Evolutionary conservation across 2,329 filamentous ascomycete species (phyloP), one percentile per base, ranked within the genome.

Genomic region (Penicillium sp.): DNA sequence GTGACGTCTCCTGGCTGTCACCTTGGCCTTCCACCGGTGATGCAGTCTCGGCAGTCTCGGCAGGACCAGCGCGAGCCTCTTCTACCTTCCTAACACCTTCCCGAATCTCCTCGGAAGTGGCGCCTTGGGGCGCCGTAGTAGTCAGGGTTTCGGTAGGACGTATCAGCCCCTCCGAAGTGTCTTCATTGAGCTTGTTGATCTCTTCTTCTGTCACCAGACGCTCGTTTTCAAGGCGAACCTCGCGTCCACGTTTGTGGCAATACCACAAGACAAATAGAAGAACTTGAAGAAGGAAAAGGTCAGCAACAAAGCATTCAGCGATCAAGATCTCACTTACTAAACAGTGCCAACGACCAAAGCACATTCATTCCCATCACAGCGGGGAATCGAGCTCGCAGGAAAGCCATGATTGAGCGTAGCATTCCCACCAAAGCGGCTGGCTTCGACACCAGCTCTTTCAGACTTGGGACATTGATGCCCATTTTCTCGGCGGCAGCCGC

Each of bases 221-320:
- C 59, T 84, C 83, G 47, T 79, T 84, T 68, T 89, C 87, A 11
- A 97, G 83, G 47, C 94, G 85, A 6, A 86, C 87, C 77, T 99
- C 93, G 43, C 86, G 86, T 38, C 94, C 94, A 50, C 94, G 89
- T 79, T 97, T 97, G 76, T 97, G 89, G 77, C 92, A 97, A 77
- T 97, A 99, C 92, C 93, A 99, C 66, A 97, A 87, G 43, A 96
- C 91, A 70, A 96, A 94, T 53, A 99, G 83, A 14, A 97, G 82
- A 51, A 97, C 90, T 90, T 52, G n/a, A 32, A 31, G 7, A 29
- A 16, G 21, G 34, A 1, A 38, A 29, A 27, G n/a, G n/a, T 58
- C 18, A 54, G 47, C 32, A 27, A 43, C 8, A 2, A 1, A 5
- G 4, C 11, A 34, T 5, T 22, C 14, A 11, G 7, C 18, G 14